Conservation (phyloP, 768 basidiomycete genomes). For the Pulveroboletus sp. region DNA sequence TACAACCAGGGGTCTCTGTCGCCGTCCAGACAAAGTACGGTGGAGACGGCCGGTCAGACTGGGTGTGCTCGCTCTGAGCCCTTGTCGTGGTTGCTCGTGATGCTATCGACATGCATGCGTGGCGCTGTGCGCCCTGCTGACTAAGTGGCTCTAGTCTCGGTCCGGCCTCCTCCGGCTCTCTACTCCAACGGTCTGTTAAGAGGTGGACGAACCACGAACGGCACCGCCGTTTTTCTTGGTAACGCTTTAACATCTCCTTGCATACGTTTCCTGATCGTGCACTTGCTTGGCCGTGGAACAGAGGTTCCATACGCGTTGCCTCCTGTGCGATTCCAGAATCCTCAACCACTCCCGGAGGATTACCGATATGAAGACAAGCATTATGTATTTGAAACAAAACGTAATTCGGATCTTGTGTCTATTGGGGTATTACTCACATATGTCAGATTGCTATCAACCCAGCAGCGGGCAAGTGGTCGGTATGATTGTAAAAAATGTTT, state of each 20-base stretch:
- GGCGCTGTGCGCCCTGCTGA: no score
- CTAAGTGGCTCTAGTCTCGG: no score
- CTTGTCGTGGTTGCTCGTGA: no score
- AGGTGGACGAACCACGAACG: slow-evolving; percentile 60
- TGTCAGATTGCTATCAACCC: slow-evolving; percentile 58
- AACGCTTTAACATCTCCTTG: neutral
- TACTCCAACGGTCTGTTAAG: no score
- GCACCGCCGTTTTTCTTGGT: slow-evolving; percentile 67
- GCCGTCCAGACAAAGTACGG: slow-evolving; percentile 52
- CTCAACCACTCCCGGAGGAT: slow-evolving; percentile 49
- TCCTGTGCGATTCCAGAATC: slow-evolving; percentile 63
- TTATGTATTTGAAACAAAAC: slow-evolving; percentile 56
- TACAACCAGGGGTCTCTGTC: slow-evolving; percentile 1
- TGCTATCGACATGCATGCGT: no score
- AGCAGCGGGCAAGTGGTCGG: slow-evolving; percentile 56
- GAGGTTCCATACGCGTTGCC: slow-evolving; percentile 73
- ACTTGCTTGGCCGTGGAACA: slow-evolving; percentile 26
- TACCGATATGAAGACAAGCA: slow-evolving; percentile 59
- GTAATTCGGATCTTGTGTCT: slow-evolving; percentile 31
- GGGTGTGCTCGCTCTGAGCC: no score
- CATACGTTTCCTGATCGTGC: neutral
- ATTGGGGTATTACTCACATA: no score
- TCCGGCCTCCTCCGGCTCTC: no score
- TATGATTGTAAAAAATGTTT: slow-evolving; percentile 21
- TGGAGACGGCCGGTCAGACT: no score